Evolutionary conservation across 768 basidiomycete genomes (phyloP), one percentile per base, ranked within the genome.

Genomic region (Dioszegia crocea): DNA sequence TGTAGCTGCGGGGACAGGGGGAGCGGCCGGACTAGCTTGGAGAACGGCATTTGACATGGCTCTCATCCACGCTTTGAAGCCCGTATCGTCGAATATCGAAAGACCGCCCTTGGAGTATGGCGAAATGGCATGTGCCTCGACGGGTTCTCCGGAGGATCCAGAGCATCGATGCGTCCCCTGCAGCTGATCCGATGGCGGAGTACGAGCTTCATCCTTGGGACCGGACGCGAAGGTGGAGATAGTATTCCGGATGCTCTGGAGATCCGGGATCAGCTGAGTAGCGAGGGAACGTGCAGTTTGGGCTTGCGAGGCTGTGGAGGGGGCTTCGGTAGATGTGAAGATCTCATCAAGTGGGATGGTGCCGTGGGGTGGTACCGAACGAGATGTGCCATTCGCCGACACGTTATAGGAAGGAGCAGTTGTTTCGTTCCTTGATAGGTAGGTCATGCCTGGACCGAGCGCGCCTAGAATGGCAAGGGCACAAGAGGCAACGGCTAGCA

Each of bases 401-500:
- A n/a, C n/a, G n/a, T n/a, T n/a, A n/a, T n/a, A n/a, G n/a, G n/a
- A 46, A 27, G 29, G 6, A 31, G 8, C 33, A 14, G 33, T 33
- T 33, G 10, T 30, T 26, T 48, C 17, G 31, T 17, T 30, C 30
- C 19, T 11, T 2, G 23, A 27, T 21, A 29, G 27, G 46, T 41
- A 17, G 21, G 31, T 39, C 12, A 46, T 33, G 38, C 43, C 24
- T 1, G 56, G 49, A 1, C 57, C 52, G 14, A 64, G 27, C 2
- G 62, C 45, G 4, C 59, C 49, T 24, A 60, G 14, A 12, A 64
- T 23, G 1, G 58, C 59, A 5, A 64, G 54, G 3, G 62, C 55
- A 19, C 60, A 26, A 27, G 62, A 56, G 4, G 62, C 55, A 16
- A 64, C 21, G 12, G 62, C 62, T 5, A 64, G 44, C 17, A 53